These are phyloP conservation scores for Pseudomicrostroma phylloplanum DNA, from an alignment of 1,284 basidiomycete species.

Conservation along the genomic window DNA sequence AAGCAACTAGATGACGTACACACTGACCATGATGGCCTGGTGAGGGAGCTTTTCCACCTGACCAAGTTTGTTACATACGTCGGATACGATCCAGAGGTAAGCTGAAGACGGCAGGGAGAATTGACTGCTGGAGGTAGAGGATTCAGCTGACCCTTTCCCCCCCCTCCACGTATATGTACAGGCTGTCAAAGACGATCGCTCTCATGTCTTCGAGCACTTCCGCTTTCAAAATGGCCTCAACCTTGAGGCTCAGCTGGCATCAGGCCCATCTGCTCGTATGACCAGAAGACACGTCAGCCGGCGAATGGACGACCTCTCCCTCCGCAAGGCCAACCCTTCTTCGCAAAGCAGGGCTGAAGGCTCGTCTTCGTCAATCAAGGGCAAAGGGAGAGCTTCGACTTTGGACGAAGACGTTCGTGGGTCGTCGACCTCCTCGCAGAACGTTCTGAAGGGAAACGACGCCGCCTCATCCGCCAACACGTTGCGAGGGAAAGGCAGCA, in stretches of 20 bases:
- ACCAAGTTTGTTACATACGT: constrained; percentile 40
- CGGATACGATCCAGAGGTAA: constrained; percentile 34
- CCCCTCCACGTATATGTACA: not conserved
- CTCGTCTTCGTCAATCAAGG: too few relatives aligned
- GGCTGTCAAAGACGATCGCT: constrained; percentile 9
- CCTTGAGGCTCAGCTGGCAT: constrained; percentile 11
- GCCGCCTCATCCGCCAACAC: too few relatives aligned
- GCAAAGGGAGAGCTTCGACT: too few relatives aligned
- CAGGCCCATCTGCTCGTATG: constrained; percentile 18
- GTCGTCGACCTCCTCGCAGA: too few relatives aligned
- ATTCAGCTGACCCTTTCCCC: not conserved
- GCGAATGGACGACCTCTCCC: constrained; percentile 24
- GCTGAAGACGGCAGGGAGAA: not conserved
- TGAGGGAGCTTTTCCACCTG: constrained; percentile 41
- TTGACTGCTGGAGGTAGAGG: not conserved
- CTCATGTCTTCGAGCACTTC: constrained; percentile 15
- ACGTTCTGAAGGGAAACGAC: too few relatives aligned
- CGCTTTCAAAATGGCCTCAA: constrained; percentile 22
- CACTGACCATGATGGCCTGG: constrained; percentile 34
- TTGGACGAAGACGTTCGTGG: too few relatives aligned
- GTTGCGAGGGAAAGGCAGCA: too few relatives aligned
- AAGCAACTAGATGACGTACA: constrained; percentile 29
- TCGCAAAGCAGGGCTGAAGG: too few relatives aligned
- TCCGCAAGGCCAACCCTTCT: constrained; percentile 6
- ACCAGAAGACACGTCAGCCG: constrained; percentile 29